Conservation (phyloP, 768 basidiomycete genomes). For the Suillus clintonianus region DNA sequence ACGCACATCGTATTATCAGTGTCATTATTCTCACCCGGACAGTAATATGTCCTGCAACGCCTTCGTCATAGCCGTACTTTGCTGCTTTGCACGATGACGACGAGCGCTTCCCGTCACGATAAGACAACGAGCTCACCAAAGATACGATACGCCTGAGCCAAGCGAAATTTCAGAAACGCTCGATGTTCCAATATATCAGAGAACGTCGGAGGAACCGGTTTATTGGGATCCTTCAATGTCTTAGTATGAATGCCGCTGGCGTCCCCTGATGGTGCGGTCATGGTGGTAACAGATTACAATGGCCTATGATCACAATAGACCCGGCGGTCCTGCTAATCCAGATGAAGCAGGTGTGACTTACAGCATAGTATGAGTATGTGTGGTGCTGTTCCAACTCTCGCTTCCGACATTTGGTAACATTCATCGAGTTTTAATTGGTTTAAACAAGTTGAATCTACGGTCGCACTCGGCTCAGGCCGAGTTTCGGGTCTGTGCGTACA, state of each 20-base stretch:
- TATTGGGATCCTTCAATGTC: neutral
- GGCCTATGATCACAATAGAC: too few relatives aligned
- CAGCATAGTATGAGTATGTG: too few relatives aligned
- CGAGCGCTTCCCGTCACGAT: neutral
- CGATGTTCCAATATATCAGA: constrained; percentile 38
- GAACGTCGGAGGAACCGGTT: constrained; percentile 29
- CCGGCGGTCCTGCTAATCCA: too few relatives aligned
- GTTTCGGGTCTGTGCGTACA: too few relatives aligned
- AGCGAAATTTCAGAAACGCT: constrained; percentile 44
- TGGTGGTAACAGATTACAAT: neutral
- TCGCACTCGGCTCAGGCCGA: too few relatives aligned
- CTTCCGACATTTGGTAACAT: too few relatives aligned
- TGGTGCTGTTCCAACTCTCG: too few relatives aligned
- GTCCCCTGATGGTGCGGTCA: neutral
- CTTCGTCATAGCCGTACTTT: constrained; percentile 47
- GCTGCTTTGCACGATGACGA: constrained; percentile 16
- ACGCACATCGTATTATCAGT: neutral
- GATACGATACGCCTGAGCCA: constrained; percentile 48
- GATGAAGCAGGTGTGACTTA: too few relatives aligned
- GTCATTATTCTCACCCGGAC: constrained; percentile 31
- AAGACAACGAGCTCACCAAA: constrained; percentile 33
- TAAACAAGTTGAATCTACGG: too few relatives aligned
- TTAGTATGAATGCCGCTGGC: neutral
- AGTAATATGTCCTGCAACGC: constrained; percentile 53
- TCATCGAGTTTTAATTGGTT: too few relatives aligned